phyloP scores from a whole-genome alignment of 148 eudicot species.

The Rhododendron molle region DNA sequence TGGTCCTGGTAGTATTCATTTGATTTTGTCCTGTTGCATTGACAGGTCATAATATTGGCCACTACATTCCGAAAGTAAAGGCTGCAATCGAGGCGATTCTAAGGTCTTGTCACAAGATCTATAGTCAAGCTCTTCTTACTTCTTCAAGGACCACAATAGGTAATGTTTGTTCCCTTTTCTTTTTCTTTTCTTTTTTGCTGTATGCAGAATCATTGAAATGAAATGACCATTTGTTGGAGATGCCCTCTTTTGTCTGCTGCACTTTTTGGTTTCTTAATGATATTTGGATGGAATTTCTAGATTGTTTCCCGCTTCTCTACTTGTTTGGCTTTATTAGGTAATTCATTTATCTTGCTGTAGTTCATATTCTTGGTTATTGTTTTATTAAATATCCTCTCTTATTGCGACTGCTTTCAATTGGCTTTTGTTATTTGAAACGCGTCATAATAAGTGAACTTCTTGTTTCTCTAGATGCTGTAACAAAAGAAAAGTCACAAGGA shows the following conservation, averaged over 20 bases:
- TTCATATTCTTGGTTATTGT: background rate
- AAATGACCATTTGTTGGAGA: background rate
- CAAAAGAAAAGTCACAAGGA: slow-evolving; percentile 92
- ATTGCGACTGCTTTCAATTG: background rate
- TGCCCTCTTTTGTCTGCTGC: background rate
- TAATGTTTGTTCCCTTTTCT: slow-evolving; percentile 18
- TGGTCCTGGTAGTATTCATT: background rate
- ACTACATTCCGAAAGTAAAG: slow-evolving; percentile 97
- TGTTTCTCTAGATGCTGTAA: slow-evolving; percentile 69
- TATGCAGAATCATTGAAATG: background rate
- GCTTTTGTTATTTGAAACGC: slow-evolving; percentile 4
- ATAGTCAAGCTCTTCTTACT: slow-evolving; percentile 94
- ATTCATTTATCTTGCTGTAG: background rate
- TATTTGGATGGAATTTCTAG: background rate
- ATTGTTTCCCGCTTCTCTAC: background rate
- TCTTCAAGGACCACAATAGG: slow-evolving; percentile 88
- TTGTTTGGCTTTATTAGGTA: background rate
- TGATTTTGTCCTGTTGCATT: slow-evolving; percentile 24
- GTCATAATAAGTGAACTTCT: slow-evolving; percentile 1
- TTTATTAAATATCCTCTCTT: background rate
- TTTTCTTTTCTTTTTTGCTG: background rate
- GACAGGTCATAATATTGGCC: slow-evolving; percentile 87
- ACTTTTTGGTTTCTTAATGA: background rate
- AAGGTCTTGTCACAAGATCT: slow-evolving; percentile 87
- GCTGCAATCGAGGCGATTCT: slow-evolving; percentile 91